Percentiles rank a stretch among this genome's conserved stretches.
Conservation (phyloP, 2,329 filamentous ascomycete species). For the Colletotrichum cordylinicola region DNA sequence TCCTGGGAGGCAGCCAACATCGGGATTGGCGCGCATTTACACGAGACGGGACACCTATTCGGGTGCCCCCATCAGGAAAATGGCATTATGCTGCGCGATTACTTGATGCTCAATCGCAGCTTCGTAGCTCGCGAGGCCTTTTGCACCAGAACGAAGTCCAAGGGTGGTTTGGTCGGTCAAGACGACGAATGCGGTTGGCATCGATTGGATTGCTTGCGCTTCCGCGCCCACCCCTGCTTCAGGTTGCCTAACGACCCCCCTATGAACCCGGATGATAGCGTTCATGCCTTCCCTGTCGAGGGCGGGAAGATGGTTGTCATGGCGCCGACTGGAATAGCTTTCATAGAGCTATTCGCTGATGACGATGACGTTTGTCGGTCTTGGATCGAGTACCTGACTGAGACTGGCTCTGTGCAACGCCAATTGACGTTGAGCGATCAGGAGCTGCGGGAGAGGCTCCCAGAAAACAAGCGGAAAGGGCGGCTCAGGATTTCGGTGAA, state of each 20-base stretch:
- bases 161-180: slow-evolving; percentile 75
- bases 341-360: slow-evolving; percentile 81
- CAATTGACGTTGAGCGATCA: slow-evolving; percentile 78
- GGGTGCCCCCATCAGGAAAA: slow-evolving; percentile 89
- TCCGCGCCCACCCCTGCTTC: slow-evolving; percentile 91
- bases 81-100: slow-evolving; percentile 93
- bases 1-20: slow-evolving; percentile 97
- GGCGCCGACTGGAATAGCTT: slow-evolving; percentile 82
- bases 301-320: slow-evolving; percentile 77
- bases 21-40: slow-evolving; percentile 90
- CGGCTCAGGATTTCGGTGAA: slow-evolving; percentile 76
- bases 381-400: slow-evolving; percentile 81
- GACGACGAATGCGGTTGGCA: slow-evolving; percentile 93
- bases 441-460: slow-evolving; percentile 74
- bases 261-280: slow-evolving; percentile 70
- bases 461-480: slow-evolving; percentile 74
- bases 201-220: slow-evolving; percentile 84
- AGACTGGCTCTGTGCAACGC: slow-evolving; percentile 67
- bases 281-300: slow-evolving; percentile 88
- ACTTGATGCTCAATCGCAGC: slow-evolving; percentile 81
- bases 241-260: slow-evolving; percentile 77
- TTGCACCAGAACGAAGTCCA: slow-evolving; percentile 84
- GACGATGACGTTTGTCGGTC: slow-evolving; percentile 81
- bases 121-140: slow-evolving; percentile 85
- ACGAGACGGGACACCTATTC: slow-evolving; percentile 89